Percentiles rank a stretch among this genome's conserved stretches.
Conservation (phyloP, 2,329 filamentous ascomycete species). For the Trichophaea hybrida region DNA sequence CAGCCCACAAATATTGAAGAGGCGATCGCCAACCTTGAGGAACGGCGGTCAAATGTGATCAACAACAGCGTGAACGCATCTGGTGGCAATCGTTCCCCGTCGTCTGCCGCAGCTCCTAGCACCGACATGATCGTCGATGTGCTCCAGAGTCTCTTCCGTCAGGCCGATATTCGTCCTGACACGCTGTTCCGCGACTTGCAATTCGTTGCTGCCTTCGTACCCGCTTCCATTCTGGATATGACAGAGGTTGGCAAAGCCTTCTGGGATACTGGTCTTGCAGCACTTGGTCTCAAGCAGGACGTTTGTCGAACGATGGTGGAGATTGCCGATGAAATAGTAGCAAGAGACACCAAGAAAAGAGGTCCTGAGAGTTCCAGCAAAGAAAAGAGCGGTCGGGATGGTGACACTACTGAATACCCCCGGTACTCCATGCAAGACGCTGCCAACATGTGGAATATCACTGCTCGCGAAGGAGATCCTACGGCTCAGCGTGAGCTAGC, state of each 20-base stretch:
- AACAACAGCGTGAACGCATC: constrained; percentile 16
- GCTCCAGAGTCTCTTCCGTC: constrained; percentile 52
- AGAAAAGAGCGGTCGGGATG: constrained; percentile 33
- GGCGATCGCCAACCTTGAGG: constrained; percentile 54
- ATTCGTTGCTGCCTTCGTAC: constrained; percentile 54
- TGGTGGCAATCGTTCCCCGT: constrained; percentile 24
- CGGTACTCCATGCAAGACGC: constrained; percentile 61
- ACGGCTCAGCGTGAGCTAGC: constrained; percentile 85
- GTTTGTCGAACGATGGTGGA: constrained; percentile 74
- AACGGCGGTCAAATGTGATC: constrained; percentile 44
- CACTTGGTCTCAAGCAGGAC: constrained; percentile 75
- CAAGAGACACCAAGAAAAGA: constrained; percentile 53
- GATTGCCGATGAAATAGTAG: constrained; percentile 54
- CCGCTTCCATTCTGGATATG: constrained; percentile 45
- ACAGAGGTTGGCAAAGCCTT: constrained; percentile 60
- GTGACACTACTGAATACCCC: constrained; percentile 34
- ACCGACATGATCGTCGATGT: constrained; percentile 53
- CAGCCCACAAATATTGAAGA: constrained; percentile 44
- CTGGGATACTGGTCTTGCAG: constrained; percentile 76
- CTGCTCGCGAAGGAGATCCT: constrained; percentile 78
- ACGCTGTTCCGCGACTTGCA: constrained; percentile 71
- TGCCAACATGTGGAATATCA: constrained; percentile 79
- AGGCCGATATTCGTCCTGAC: constrained; percentile 56
- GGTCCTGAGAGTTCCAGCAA: constrained; percentile 27
- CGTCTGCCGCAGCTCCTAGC: constrained; percentile 31